Percentiles rank a stretch among this genome's conserved stretches.
Evolutionary conservation across 1,139 yeast genomes (phyloP).

Genomic region (Sugiyamaella sp.): DNA sequence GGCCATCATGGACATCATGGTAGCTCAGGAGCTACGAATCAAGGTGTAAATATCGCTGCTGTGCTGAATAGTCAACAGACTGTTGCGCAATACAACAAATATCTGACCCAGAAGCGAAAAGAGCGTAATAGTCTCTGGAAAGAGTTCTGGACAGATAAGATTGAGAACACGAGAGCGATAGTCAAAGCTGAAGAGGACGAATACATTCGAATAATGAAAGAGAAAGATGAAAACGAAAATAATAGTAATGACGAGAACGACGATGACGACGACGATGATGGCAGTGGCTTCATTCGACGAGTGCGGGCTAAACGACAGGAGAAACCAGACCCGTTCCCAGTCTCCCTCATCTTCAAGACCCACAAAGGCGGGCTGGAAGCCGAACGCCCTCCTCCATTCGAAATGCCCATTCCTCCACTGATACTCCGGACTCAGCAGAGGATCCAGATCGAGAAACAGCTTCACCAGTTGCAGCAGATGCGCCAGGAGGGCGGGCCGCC

Average conservation of each 20-base stretch:
- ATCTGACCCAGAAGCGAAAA: conserved; percentile 36
- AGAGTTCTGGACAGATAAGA: conserved; percentile 38
- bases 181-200: conserved; percentile 25
- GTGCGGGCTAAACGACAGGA: conserved; percentile 16
- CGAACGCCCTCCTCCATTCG: conserved; percentile 28
- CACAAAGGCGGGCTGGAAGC: conserved; percentile 35
- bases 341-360: conserved; percentile 26
- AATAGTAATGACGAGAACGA: conserved; percentile 20
- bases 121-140: conserved; percentile 39
- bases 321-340: conserved; percentile 19
- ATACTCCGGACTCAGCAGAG: conserved; percentile 19
- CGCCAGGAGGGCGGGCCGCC: conserved; percentile 10
- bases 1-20: conserved; percentile 23
- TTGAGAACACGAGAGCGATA: conserved; percentile 21
- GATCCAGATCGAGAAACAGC: conserved; percentile 14
- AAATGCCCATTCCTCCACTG: conserved; percentile 33
- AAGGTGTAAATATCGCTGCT: conserved; percentile 11
- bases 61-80: conserved; percentile 37
- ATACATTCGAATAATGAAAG: conserved; percentile 20
- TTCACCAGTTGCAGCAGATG: conserved; percentile 13
- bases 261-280: conserved; percentile 13
- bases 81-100: conserved; percentile 39
- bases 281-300: conserved; percentile 16
- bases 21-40: conserved; percentile 16
- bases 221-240: conserved; percentile 19